Evolutionary conservation across 805 yeast species (phyloP).

Genomic region (Schwanniomyces sp.): DNA sequence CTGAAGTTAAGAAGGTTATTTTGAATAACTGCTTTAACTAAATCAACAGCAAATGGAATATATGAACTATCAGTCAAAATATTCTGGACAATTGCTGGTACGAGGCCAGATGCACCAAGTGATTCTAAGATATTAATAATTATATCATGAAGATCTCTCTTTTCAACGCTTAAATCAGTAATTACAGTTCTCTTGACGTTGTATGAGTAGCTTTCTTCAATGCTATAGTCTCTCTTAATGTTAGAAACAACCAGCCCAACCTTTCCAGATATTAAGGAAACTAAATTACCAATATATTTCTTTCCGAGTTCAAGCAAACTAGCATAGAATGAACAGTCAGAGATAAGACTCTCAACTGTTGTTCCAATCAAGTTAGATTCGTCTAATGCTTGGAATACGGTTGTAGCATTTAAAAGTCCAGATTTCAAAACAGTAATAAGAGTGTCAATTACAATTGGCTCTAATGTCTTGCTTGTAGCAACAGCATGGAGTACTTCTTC

Average conservation of each 20-base stretch:
- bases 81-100: slow-evolving; percentile 35
- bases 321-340: slow-evolving; percentile 39
- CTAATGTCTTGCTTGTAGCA: slow-evolving; percentile 24
- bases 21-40: slow-evolving; percentile 28
- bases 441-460: slow-evolving; percentile 17
- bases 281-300: slow-evolving; percentile 23
- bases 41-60: slow-evolving; percentile 35
- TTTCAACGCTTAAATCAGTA: slow-evolving; percentile 3
- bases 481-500: slow-evolving; percentile 34
- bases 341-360: slow-evolving; percentile 34
- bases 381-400: slow-evolving; percentile 35
- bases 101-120: slow-evolving; percentile 43
- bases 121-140: slow-evolving; percentile 39
- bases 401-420: slow-evolving; percentile 29
- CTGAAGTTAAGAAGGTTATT: slow-evolving; percentile 27
- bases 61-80: slow-evolving; percentile 37
- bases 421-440: slow-evolving; percentile 31
- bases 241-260: neutral
- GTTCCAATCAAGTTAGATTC: slow-evolving; percentile 34
- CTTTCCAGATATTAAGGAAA: slow-evolving; percentile 18
- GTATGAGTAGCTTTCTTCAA: neutral
- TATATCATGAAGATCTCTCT: slow-evolving; percentile 25
- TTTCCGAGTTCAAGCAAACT: slow-evolving; percentile 31
- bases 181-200: slow-evolving; percentile 1
- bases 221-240: slow-evolving; percentile 1